A percentile compares a stretch with the other conserved stretches of the same genome.
phyloP scores from a whole-genome alignment of 2,329 filamentous ascomycete species.

The Talaromyces sp. region DNA sequence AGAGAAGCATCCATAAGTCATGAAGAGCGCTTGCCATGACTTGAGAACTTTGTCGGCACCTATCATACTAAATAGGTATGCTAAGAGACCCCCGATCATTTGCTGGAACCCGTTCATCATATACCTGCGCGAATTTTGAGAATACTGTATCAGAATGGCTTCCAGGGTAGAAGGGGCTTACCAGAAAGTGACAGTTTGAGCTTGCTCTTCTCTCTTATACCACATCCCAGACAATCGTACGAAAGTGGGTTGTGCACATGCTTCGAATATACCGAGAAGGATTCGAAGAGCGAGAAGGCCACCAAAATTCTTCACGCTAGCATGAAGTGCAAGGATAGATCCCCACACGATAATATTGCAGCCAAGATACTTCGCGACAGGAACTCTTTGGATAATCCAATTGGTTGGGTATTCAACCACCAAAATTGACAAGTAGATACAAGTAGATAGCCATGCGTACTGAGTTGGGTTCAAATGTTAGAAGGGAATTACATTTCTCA shows the following conservation, averaged over 20 bases:
- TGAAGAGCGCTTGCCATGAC: constrained; percentile 71
- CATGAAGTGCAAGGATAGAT: constrained; percentile 60
- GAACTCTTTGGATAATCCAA: constrained; percentile 64
- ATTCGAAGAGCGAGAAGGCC: constrained; percentile 65
- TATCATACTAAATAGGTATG: constrained; percentile 58
- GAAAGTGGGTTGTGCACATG: constrained; percentile 69
- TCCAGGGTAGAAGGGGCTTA: neutral
- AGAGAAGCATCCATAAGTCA: constrained; percentile 64
- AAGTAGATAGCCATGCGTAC: constrained; percentile 73
- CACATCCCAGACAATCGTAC: constrained; percentile 69
- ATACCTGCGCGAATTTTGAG: constrained; percentile 4
- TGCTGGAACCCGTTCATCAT: constrained; percentile 68
- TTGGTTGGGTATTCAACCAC: constrained; percentile 74
- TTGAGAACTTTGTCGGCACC: constrained; percentile 54
- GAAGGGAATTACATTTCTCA: neutral
- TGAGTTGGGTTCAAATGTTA: constrained; percentile 33
- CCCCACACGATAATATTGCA: constrained; percentile 69
- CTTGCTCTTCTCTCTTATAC: constrained; percentile 71
- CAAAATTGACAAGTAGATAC: constrained; percentile 72
- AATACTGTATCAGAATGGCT: too few relatives aligned
- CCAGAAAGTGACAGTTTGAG: constrained; percentile 65
- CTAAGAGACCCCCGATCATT: constrained; percentile 70
- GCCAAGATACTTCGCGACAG: constrained; percentile 68
- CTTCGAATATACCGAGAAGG: constrained; percentile 71
- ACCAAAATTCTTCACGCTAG: constrained; percentile 62